phyloP scores from a whole-genome alignment of 805 yeast genomes.

The Starmerella bombicola region DNA sequence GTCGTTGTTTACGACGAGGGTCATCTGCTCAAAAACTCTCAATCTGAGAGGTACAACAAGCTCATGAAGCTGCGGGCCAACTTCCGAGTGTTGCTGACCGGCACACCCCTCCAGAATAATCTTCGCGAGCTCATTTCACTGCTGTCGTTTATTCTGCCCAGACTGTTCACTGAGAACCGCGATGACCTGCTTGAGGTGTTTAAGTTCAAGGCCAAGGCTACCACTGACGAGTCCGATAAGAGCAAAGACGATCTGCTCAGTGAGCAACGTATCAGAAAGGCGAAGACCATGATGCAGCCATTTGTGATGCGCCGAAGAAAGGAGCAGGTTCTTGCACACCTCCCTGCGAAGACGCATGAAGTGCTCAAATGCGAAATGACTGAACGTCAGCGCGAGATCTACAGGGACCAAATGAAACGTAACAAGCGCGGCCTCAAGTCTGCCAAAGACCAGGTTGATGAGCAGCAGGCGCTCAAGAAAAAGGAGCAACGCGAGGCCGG shows the following conservation, averaged over 20 bases:
- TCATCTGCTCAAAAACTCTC: slow-evolving; percentile 85
- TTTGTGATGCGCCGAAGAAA: slow-evolving; percentile 86
- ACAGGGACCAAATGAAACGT: slow-evolving; percentile 43
- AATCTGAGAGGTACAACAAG: slow-evolving; percentile 74
- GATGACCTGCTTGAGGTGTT: slow-evolving; percentile 74
- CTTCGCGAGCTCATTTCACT: slow-evolving; percentile 80
- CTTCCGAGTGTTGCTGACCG: slow-evolving; percentile 82
- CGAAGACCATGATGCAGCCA: slow-evolving; percentile 97
- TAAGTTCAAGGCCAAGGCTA: slow-evolving; percentile 73
- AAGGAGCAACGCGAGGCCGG: slow-evolving; percentile 29
- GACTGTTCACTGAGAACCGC: slow-evolving; percentile 62
- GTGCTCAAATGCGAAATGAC: slow-evolving; percentile 56
- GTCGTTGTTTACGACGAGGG: slow-evolving; percentile 95
- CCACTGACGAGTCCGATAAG: slow-evolving; percentile 27
- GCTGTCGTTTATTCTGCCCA: slow-evolving; percentile 81
- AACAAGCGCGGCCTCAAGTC: slow-evolving; percentile 18
- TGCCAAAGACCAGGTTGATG: slow-evolving; percentile 26
- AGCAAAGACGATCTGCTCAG: slow-evolving; percentile 43
- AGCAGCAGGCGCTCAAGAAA: slow-evolving; percentile 17
- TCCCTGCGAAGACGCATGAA: slow-evolving; percentile 62
- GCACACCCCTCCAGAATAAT: slow-evolving; percentile 94
- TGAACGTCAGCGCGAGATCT: slow-evolving; percentile 43
- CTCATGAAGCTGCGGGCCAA: slow-evolving; percentile 71
- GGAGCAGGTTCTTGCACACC: slow-evolving; percentile 77
- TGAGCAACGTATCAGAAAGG: slow-evolving; percentile 81